Conservation (phyloP, 768 basidiomycete species). For the Russula vinacea region DNA sequence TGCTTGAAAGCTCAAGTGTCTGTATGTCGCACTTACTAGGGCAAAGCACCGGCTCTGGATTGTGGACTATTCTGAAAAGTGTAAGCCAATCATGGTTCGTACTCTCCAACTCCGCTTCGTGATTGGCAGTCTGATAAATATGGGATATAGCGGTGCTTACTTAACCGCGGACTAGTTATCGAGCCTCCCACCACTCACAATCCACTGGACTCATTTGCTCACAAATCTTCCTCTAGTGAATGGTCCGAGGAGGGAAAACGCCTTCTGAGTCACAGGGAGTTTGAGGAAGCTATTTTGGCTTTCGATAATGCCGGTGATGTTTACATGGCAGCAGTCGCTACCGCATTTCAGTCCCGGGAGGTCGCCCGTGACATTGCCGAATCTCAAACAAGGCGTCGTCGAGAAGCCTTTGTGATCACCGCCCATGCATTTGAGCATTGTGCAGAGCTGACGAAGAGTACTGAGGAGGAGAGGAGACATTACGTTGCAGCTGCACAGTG, state of each 20-base stretch:
- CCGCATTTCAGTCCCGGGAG: constrained; percentile 10
- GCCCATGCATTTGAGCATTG: constrained; percentile 9
- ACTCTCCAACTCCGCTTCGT: constrained; percentile 36
- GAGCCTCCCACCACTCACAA: neutral
- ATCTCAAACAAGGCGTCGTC: constrained; percentile 1
- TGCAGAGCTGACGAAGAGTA: neutral
- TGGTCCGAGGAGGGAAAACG: constrained; percentile 20
- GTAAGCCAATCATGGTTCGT: constrained; percentile 44
- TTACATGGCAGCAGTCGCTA: constrained; percentile 9
- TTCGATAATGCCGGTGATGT: constrained; percentile 16
- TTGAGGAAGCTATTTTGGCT: constrained; percentile 19
- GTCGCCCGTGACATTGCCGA: constrained; percentile 15
- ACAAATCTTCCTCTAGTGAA: constrained; percentile 10
- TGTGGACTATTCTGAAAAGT: constrained; percentile 51
- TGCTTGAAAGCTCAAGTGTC: constrained; percentile 51
- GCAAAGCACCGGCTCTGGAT: constrained; percentile 71
- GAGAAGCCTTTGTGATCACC: constrained; percentile 10
- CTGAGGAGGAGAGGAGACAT: neutral
- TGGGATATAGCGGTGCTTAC: constrained; percentile 6
- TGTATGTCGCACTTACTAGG: constrained; percentile 70
- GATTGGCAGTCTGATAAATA: neutral
- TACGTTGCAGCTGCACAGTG: constrained; percentile 17
- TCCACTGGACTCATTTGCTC: constrained; percentile 10
- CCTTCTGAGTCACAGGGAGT: constrained; percentile 8
- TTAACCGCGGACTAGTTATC: constrained; percentile 6